Evolutionary conservation across 139 green algal species (phyloP), one percentile per base, ranked within the genome.

Genomic region (Chlorella sp.): DNA sequence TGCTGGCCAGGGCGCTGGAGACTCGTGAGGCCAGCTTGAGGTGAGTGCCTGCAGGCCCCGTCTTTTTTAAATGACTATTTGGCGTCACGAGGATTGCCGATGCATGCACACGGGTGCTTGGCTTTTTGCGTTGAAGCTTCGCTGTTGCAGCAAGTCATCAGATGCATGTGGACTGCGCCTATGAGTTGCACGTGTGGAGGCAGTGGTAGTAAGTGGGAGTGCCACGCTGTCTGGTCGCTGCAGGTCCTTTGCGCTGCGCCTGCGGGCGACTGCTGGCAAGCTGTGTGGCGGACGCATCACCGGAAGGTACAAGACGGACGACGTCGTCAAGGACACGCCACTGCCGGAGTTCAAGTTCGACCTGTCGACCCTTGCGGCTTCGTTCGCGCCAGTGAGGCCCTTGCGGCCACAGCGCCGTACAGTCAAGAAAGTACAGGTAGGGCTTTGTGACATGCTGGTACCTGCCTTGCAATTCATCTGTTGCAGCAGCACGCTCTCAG

Each of bases 311-410:
- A 81, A 77, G n/a, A 81, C 78, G 10, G 83, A 88, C 24, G 80
- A 88, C 67, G 83, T 88, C 30, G 75, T 88, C 17, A 86, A 85
- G 31, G 83, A 89, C 69, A 69, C 78, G 29, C 72, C 80, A 27
- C 80, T 89, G 31, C 80, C 83, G 14, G 71, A 84, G 64, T 86
- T 86, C 77, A 83, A 82, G 67, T 42, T 89, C 22, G 60, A 66
- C 60, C 29, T 66, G 27, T 26, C 29, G 3, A 66, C 60, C 20
- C 3, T 66, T 5, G 29, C 60, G 14, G 27, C 6, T 2, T 14
- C 29, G n/a, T 17, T 72, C 2, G 67, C 67, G 29, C 36, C 67
- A 3, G n/a, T 35, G 5, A 26, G 67, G 3, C 67, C 67, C 3
- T n/a, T n/a, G n/a, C n/a, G n/a, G n/a, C n/a, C n/a, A n/a, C n/a